These are phyloP conservation scores for Spergularia marina DNA, from an alignment of 148 eudicot species.

Conservation along the genomic window DNA sequence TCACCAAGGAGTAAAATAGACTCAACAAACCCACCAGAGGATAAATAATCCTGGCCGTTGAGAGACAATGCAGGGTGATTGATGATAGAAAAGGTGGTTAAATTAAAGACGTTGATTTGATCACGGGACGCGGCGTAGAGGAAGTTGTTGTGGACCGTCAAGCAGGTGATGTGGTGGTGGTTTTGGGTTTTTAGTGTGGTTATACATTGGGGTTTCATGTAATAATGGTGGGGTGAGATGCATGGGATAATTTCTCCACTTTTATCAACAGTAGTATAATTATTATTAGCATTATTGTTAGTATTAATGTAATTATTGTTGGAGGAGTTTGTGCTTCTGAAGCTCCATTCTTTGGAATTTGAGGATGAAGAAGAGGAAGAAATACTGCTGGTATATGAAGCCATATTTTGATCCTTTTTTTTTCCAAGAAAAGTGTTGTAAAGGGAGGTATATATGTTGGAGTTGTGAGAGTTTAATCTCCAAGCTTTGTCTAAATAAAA, in stretches of 20 bases:
- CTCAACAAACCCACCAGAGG: slow-evolving; percentile 34
- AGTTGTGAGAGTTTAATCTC: too few relatives aligned
- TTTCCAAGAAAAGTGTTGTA: neutral
- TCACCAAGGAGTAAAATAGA: slow-evolving; percentile 21
- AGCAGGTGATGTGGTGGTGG: slow-evolving; percentile 35
- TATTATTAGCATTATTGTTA: neutral
- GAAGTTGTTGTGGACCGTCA: slow-evolving; percentile 25
- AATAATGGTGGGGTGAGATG: slow-evolving; percentile 16
- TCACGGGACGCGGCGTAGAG: slow-evolving; percentile 38
- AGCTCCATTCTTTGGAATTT: slow-evolving; percentile 20
- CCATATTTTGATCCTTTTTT: neutral
- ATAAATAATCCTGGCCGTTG: slow-evolving; percentile 20
- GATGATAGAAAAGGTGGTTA: slow-evolving; percentile 19
- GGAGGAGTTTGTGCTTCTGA: slow-evolving; percentile 16
- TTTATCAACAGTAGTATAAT: too few relatives aligned
- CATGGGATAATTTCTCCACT: slow-evolving; percentile 7
- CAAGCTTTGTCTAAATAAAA: too few relatives aligned
- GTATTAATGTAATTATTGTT: neutral
- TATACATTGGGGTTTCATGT: slow-evolving; percentile 4
- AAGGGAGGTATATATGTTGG: neutral
- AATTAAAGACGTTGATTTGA: slow-evolving; percentile 33
- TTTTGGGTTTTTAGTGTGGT: slow-evolving; percentile 26
- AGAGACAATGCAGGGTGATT: slow-evolving; percentile 9
- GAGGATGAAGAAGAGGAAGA: slow-evolving; percentile 15
- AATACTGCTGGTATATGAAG: neutral